Evolutionary conservation across 1,139 yeast genomes (phyloP), one percentile per base, ranked within the genome.

Genomic region (Nakaseomyces uthaithaninus): DNA sequence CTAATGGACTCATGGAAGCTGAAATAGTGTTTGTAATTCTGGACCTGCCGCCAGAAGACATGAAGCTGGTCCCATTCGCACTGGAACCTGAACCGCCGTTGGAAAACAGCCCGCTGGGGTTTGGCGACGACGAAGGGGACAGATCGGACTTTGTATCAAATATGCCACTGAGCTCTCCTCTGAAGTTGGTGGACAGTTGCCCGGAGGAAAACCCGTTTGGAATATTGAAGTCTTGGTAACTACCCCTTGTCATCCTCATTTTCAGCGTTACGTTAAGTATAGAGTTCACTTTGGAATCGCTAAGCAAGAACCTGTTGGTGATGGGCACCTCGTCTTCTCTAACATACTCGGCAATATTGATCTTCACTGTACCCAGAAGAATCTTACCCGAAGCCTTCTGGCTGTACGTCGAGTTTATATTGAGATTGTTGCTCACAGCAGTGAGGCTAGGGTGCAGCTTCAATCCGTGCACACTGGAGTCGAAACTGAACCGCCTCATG

Each of bases 241-340:
- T 59, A 4, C 80, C 80, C 37, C 71, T 62, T 1, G 66, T 45
- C 38, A 72, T 69, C 50, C 51, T 71, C 59, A 60, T 71, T 57
- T 56, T 72, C 49, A 71, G 68, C 58, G 62, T 63, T 42, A 65
- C 68, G 52, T 73, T 77, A 34, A 85, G 62, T 33, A 87, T 80
- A 4, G 94, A 80, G 59, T 91, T 89, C 17, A 89, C 78, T 51
- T 85, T 85, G 9, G 94, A 80, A 27, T 84, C 74, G 50, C 80
- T 80, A 36, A 89, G 65, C 40, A 89, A 63, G 52, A 82, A 85
- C 48, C 80, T 72, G 42, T 79, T 72, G 16, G 75, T 70, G 15
- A 54, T 47, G 26, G 67, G 66, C 12, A 73, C 71, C 36, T 74
- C 75, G 23, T 67, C 65, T 39, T 71, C 72, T 46, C 75, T 74